A percentile compares a stretch with the other conserved stretches of the same genome.
Conservation (phyloP, 805 yeast species). For the Wickerhamiella slavikovae region DNA sequence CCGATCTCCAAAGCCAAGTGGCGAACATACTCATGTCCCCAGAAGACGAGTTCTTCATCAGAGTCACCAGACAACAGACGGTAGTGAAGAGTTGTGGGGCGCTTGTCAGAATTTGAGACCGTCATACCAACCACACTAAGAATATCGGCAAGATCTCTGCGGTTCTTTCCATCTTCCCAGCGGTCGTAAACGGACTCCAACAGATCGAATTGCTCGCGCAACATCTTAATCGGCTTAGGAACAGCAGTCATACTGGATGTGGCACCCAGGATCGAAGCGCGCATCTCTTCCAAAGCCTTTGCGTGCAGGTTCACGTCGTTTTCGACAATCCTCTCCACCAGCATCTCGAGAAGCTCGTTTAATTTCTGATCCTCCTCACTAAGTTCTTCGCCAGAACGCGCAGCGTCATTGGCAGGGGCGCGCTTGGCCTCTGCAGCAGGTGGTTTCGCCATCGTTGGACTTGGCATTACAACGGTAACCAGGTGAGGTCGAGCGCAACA, state of each 20-base stretch:
- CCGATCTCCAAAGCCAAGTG: conserved; percentile 93
- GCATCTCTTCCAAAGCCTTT: conserved; percentile 47
- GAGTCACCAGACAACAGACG: conserved; percentile 41
- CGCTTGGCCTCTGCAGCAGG: neutral
- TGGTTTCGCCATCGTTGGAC: neutral
- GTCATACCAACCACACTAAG: conserved; percentile 92
- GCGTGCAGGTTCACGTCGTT: conserved; percentile 26
- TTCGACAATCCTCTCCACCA: conserved; percentile 55
- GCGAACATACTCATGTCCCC: conserved; percentile 98
- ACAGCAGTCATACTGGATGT: conserved; percentile 99
- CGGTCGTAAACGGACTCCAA: conserved; percentile 42
- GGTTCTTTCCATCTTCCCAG: conserved; percentile 28
- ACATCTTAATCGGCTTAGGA: conserved; percentile 91
- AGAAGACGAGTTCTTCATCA: conserved; percentile 37
- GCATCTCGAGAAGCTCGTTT: conserved; percentile 65
- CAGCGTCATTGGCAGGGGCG: conserved; percentile 1
- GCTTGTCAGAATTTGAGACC: neutral
- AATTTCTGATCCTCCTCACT: conserved; percentile 84
- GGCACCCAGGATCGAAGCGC: conserved; percentile 65
- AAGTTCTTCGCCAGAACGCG: conserved; percentile 47
- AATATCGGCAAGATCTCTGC: conserved; percentile 50
- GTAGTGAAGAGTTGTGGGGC: conserved; percentile 35
- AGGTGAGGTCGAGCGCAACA: too few species aligned
- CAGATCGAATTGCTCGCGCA: conserved; percentile 67
- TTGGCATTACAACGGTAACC: too few species aligned